Evolutionary conservation across 2,329 filamentous ascomycete species (phyloP).

Genomic region (Drechslerella stenobrocha): DNA sequence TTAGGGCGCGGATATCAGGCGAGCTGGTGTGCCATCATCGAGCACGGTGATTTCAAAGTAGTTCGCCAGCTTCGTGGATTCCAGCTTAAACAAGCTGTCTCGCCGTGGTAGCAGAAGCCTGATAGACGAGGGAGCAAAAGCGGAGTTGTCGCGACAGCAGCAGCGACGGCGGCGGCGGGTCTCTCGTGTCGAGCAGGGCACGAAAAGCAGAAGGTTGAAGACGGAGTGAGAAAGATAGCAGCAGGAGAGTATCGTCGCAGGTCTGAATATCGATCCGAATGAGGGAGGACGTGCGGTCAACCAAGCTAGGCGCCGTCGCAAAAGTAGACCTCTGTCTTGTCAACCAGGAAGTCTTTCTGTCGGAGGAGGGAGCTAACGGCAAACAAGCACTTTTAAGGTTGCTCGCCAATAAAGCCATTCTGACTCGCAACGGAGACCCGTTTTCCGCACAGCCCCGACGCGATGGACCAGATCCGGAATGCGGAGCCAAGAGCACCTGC

Average conservation of each 20-base stretch:
- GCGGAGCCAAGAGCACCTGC: not conserved
- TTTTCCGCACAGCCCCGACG: constrained; percentile 44
- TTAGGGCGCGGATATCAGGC: constrained; percentile 28
- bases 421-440: no score
- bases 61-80: constrained; percentile 48
- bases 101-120: not conserved
- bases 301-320: no score
- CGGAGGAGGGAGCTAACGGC: no score
- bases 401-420: no score
- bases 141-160: constrained; percentile 6
- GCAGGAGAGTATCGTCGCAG: no score
- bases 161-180: not conserved
- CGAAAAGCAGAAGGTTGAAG: not conserved
- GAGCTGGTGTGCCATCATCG: constrained; percentile 41
- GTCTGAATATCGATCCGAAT: no score
- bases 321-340: no score
- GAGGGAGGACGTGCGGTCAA: no score
- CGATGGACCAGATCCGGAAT: constrained; percentile 13
- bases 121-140: constrained; percentile 6
- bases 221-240: no score
- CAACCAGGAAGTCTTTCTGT: no score
- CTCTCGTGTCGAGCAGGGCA: no score
- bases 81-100: constrained; percentile 48
- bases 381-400: no score
- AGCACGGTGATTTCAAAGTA: constrained; percentile 46